Percentiles rank a stretch among this genome's conserved stretches.
phyloP scores from a whole-genome alignment of 176 grass and related monocot species.

The Tillandsia leiboldiana region DNA sequence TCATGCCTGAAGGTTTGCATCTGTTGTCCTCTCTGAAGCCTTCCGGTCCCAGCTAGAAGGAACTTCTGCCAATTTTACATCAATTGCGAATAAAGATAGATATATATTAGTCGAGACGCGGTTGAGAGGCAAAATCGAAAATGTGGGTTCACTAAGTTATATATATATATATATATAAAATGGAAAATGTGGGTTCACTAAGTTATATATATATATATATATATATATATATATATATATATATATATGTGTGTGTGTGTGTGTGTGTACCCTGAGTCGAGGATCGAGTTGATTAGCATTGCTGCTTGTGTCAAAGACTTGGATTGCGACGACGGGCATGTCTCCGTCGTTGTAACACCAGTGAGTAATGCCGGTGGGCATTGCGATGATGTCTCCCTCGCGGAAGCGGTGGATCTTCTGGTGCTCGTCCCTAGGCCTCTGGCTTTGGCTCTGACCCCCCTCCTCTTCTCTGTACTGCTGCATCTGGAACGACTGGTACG shows the following conservation, averaged over 20 bases:
- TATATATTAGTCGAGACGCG: neutral
- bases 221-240: no score
- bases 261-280: slow-evolving; percentile 17
- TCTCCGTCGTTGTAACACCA: slow-evolving; percentile 47
- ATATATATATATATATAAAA: neutral
- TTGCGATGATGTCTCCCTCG: slow-evolving; percentile 31
- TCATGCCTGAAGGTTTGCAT: neutral
- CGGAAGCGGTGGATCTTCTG: slow-evolving; percentile 32
- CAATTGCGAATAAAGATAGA: neutral
- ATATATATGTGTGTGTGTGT: neutral
- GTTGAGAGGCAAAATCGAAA: neutral
- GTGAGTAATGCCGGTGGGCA: slow-evolving; percentile 32
- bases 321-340: slow-evolving; percentile 24
- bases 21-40: slow-evolving; percentile 14
- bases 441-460: slow-evolving; percentile 8
- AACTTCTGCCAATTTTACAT: slow-evolving; percentile 20
- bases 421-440: slow-evolving; percentile 26
- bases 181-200: neutral
- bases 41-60: slow-evolving; percentile 34
- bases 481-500: slow-evolving; percentile 31
- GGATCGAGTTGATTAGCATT: slow-evolving; percentile 31
- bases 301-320: slow-evolving; percentile 27
- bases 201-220: neutral
- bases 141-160: neutral
- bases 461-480: slow-evolving; percentile 11